Conservation (phyloP, 106 monocot species). For the Platanthera zijinensis region DNA sequence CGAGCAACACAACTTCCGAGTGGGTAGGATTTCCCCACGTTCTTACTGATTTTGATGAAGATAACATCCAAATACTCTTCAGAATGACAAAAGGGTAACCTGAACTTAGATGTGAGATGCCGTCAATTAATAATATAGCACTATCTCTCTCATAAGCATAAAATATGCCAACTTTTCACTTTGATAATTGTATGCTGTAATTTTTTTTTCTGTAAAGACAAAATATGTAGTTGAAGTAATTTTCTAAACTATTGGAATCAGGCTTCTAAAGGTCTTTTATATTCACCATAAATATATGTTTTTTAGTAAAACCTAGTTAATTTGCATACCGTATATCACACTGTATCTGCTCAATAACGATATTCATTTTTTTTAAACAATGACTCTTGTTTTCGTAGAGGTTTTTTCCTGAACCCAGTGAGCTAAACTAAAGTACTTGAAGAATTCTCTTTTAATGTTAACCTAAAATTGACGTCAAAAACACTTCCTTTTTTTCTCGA, state of each 20-base stretch:
- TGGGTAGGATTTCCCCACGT: constrained; percentile 49
- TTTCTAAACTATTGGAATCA: not conserved
- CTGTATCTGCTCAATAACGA: not conserved
- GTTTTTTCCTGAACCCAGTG: not conserved
- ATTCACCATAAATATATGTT: not conserved
- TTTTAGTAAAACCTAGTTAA: not conserved
- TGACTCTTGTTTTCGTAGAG: not conserved
- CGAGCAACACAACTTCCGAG: constrained; percentile 58
- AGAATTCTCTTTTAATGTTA: not conserved
- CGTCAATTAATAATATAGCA: not conserved
- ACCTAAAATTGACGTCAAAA: not conserved
- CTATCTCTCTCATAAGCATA: not conserved
- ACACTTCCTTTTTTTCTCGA: too few species aligned
- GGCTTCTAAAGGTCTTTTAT: not conserved
- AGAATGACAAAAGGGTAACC: not conserved
- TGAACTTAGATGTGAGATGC: not conserved
- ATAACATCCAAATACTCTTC: not conserved
- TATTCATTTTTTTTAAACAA: not conserved
- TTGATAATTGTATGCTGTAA: not conserved
- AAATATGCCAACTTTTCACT: not conserved
- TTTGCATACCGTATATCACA: not conserved
- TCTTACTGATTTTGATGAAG: not conserved
- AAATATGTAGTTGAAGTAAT: not conserved
- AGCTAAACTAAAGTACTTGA: not conserved
- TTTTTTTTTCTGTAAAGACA: constrained; percentile 1